Conservation (phyloP, 305 asterid species). For the Lippia alba region DNA sequence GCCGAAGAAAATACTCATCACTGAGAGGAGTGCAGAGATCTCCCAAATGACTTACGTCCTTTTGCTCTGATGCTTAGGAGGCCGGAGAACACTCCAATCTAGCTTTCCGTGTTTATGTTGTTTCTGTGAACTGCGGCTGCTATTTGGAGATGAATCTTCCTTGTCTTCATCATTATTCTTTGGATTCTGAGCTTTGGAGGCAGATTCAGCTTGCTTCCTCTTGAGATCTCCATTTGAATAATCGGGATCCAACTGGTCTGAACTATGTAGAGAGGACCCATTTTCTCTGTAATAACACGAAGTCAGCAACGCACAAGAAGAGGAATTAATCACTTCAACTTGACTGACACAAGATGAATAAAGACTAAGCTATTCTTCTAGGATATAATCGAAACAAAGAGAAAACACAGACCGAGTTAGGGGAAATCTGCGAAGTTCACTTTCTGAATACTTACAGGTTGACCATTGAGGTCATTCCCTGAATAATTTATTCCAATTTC, state of each 20-base stretch:
- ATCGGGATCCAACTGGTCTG: constrained; percentile 36
- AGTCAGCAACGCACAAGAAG: constrained; percentile 20
- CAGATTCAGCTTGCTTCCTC: constrained; percentile 57
- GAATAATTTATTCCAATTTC: too few relatives aligned
- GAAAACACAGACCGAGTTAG: too few relatives aligned
- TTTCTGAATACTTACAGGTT: too few relatives aligned
- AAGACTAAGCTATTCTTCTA: neutral
- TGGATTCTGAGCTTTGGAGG: constrained; percentile 43
- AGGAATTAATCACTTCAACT: constrained; percentile 6
- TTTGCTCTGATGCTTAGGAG: constrained; percentile 63
- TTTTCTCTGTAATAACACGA: constrained; percentile 55
- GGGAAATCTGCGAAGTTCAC: too few relatives aligned
- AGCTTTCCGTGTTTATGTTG: constrained; percentile 62
- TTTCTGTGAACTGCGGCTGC: constrained; percentile 47
- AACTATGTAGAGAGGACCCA: constrained; percentile 41
- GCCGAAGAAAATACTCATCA: constrained; percentile 1
- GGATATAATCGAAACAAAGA: too few relatives aligned
- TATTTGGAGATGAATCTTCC: constrained; percentile 43
- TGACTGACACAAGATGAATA: constrained; percentile 8
- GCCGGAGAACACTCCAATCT: constrained; percentile 81
- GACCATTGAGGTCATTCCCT: too few relatives aligned
- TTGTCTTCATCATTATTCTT: constrained; percentile 38
- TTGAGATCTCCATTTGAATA: constrained; percentile 50
- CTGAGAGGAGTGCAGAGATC: constrained; percentile 10
- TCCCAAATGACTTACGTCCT: constrained; percentile 41